These are phyloP conservation scores for Pseudonitzschia delicatissima DNA, from an alignment of 108 stramenopile species.

Conservation along the genomic window DNA sequence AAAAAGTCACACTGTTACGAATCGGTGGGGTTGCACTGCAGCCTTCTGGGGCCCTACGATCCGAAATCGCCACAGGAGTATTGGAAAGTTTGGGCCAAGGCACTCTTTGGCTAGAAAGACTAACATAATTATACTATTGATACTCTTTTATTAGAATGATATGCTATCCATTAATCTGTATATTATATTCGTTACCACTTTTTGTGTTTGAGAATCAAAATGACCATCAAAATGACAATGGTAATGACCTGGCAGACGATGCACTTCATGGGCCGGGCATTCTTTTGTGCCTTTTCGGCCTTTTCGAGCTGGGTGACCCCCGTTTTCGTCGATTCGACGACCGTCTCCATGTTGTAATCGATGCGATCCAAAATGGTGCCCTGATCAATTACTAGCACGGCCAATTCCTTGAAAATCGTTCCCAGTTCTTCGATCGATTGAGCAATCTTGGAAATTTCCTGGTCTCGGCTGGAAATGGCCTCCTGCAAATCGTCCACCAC, in stretches of 20 bases:
- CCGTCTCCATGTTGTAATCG: constrained; percentile 99
- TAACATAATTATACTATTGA: background rate
- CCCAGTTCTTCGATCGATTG: constrained; percentile 97
- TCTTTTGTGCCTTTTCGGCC: constrained; percentile 97
- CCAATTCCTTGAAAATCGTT: constrained; percentile 97
- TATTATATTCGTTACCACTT: constrained; percentile 7
- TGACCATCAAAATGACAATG: constrained; percentile 78
- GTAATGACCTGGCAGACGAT: constrained; percentile 74
- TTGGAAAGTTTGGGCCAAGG: constrained; percentile 17
- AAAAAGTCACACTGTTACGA: background rate
- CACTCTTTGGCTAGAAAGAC: background rate
- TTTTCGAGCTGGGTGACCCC: constrained; percentile 95
- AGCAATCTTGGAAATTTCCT: constrained; percentile 94
- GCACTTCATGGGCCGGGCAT: constrained; percentile 92
- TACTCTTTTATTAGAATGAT: background rate
- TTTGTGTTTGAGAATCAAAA: constrained; percentile 81
- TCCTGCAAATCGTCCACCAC: constrained; percentile 84
- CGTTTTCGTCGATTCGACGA: constrained; percentile 96
- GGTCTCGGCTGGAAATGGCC: constrained; percentile 81
- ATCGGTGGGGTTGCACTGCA: background rate
- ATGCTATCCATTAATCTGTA: background rate
- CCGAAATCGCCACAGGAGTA: background rate
- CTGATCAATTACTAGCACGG: constrained; percentile 99
- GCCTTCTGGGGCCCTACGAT: background rate
- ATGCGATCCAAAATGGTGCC: constrained; percentile 99